A percentile compares a stretch with the other conserved stretches of the same genome.
Evolutionary conservation across 805 yeast species (phyloP).

Genomic region (Candida boleticola): DNA sequence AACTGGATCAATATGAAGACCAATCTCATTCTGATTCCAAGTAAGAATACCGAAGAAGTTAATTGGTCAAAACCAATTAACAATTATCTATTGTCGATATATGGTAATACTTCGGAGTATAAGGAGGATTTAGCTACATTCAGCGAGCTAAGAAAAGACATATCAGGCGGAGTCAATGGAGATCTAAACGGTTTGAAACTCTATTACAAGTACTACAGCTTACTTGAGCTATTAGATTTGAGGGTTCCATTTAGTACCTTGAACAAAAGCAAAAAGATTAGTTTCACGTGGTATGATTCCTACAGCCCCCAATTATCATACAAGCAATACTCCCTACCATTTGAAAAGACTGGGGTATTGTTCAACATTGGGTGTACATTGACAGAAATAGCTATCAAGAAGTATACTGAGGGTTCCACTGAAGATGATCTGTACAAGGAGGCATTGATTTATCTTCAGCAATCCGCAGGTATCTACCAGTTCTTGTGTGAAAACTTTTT

Average conservation of each 20-base stretch:
- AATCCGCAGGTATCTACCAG: constrained; percentile 74
- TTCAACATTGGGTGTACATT: constrained; percentile 73
- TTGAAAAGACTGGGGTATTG: constrained; percentile 82
- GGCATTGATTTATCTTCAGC: constrained; percentile 62
- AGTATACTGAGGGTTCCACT: constrained; percentile 27
- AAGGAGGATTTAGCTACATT: constrained; percentile 53
- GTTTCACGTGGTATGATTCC: constrained; percentile 82
- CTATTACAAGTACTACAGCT: constrained; percentile 72
- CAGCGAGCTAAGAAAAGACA: constrained; percentile 58
- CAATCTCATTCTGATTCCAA: constrained; percentile 21
- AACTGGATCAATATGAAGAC: constrained; percentile 20
- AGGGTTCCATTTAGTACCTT: constrained; percentile 68
- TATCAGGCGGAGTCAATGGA: constrained; percentile 49
- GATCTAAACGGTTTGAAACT: constrained; percentile 49
- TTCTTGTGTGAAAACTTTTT: constrained; percentile 76
- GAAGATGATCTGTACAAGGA: constrained; percentile 50
- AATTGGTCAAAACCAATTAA: constrained; percentile 68
- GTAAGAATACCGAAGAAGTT: constrained; percentile 51
- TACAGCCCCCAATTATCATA: constrained; percentile 45
- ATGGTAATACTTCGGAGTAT: constrained; percentile 62
- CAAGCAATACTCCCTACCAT: constrained; percentile 78
- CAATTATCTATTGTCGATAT: constrained; percentile 54
- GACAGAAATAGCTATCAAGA: constrained; percentile 46
- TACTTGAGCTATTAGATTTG: constrained; percentile 73
- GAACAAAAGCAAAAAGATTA: constrained; percentile 40